Base-by-base conservation (phyloP, 179 eudicot species). In the Spinacia oleracea region DNA sequence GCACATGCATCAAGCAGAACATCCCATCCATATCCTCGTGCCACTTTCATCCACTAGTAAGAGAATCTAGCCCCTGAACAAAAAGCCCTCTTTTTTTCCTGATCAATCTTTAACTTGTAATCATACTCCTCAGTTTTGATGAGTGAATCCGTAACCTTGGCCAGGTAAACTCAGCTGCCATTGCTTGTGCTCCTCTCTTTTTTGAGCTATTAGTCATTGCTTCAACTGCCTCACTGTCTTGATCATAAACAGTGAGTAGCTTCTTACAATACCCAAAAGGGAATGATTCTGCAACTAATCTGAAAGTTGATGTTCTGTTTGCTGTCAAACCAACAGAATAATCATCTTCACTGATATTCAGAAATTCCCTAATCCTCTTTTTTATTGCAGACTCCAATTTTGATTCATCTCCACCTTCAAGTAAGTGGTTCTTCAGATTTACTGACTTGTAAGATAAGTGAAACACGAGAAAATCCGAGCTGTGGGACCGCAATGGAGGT, bases 1-100 rank as follows among this genome's bases (percentile, higher is more conserved):
- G 99, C 94, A 68, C 98, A 93, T 27, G 96, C 91, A 74, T 96
- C 99, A 45, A 96, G 90, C 85, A 96, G 76, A 75, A 96, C 91
- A 79, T 96, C 97, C 99, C 99, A 96, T 38, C 96, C 98, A 74
- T 96, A 81, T 48, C 93, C 96, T 60, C 89, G 98, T 12, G 99
- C 99, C 76, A 83, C 75, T 51, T 82, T 89, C 98, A 96, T 96
- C 99, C 99, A 96, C 46, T 93, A 97, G 67, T 91, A 93, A n/a
- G 99, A 96, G 75, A 93, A 93, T 76, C 91, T 86, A 1, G 93
- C 84, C 50, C 99, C 99, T 35, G 89, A 23, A 88, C 94, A 75
- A 96, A 91, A 0, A 96, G 81, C 43, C 99, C 99, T 79, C 87
- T 81, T 48, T 74, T 75, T 23, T 82, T 85, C 75, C 81, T 85